Base-by-base conservation (phyloP, 495 filamentous ascomycete species). In the Neurospora discreta region DNA sequence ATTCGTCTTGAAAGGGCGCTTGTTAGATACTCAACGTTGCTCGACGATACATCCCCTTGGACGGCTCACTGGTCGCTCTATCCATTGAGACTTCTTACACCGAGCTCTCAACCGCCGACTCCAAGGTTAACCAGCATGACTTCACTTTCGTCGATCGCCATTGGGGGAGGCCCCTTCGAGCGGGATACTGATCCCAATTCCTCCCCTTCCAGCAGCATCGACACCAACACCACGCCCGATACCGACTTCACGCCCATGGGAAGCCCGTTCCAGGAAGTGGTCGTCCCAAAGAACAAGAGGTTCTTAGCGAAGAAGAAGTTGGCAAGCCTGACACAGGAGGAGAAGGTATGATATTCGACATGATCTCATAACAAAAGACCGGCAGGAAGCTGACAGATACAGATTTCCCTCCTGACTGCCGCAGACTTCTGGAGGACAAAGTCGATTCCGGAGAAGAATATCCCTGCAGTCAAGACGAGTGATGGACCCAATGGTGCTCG, bases 401-500 rank as follows among this genome's bases (percentile, higher is more conserved):
- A 90, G 88, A 82, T 89, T 44, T 87, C 87, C 10, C 81, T 90
- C 36, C 78, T 90, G 8, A 84, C 87, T 40, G 91, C 90, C 43
- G 87, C 87, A 68, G 92, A 93, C 77, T 93, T 93, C 80, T 94
- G 92, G 92, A 88, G 92, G 69, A 93, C 91, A 3, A 88, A 86
- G 41, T 77, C 90, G 1, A 87, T 95, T 58, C 87, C 88, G 10
- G 85, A 87, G 20, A 88, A 92, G 73, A 87, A 87, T 42, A 90
- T 94, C 69, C 91, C 92, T 15, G 84, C 89, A 3, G 82, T 93
- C 58, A 91, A 91, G 73, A 89, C 88, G 16, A 93, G 89, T 44
- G 92, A 94, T 81, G 92, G 92, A 3, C 92, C 92, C 6, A 94
- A 93, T 77, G 92, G 92, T 15, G 89, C 91, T 33, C 89, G 92